phyloP scores from a whole-genome alignment of 441 rosid genomes.

The Erysimum cheiri region DNA sequence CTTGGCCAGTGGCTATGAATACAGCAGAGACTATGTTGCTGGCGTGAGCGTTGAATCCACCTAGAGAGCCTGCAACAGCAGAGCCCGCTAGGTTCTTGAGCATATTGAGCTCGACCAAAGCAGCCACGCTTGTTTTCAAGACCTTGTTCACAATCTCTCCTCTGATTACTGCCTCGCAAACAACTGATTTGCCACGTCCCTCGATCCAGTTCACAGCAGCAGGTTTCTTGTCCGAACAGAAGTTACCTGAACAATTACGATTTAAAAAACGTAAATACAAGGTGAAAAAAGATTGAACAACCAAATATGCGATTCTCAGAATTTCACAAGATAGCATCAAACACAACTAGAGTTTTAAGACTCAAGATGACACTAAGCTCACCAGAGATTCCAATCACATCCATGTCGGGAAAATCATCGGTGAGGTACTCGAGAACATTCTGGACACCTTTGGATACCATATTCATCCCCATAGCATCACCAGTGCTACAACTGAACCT shows the following conservation, averaged over 20 bases:
- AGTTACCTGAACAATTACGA: slow-evolving; percentile 60
- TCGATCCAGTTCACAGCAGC: slow-evolving; percentile 96
- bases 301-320: background rate
- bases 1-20: slow-evolving; percentile 92
- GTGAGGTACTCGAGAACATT: slow-evolving; percentile 80
- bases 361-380: slow-evolving; percentile 18
- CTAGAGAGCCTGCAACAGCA: slow-evolving; percentile 87
- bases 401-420: slow-evolving; percentile 85
- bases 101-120: slow-evolving; percentile 88
- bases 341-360: background rate
- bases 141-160: slow-evolving; percentile 80
- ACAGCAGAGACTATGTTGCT: slow-evolving; percentile 89
- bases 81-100: slow-evolving; percentile 92
- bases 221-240: slow-evolving; percentile 89
- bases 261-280: background rate
- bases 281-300: background rate
- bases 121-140: slow-evolving; percentile 70
- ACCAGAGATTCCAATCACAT: slow-evolving; percentile 84
- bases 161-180: slow-evolving; percentile 83
- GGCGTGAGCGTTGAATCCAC: slow-evolving; percentile 97
- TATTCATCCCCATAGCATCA: slow-evolving; percentile 99
- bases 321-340: slow-evolving; percentile 14
- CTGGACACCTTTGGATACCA: slow-evolving; percentile 96
- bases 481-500: slow-evolving; percentile 88
- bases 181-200: slow-evolving; percentile 91